Conservation (phyloP, 1,139 yeast genomes). For the Hemisphaericaspora xylofermentans region DNA sequence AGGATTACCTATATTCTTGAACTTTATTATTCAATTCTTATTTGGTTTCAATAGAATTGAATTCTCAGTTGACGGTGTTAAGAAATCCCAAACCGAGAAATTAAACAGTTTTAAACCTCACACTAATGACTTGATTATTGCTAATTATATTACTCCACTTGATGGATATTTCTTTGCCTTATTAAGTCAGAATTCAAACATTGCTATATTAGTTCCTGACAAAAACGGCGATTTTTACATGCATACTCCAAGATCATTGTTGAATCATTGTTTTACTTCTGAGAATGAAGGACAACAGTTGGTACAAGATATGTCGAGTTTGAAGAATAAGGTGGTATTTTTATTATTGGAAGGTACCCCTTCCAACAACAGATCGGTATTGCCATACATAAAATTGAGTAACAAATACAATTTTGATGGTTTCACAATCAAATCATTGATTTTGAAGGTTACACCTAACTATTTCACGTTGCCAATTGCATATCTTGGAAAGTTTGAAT, state of each 20-base stretch:
- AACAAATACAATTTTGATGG: constrained; percentile 18
- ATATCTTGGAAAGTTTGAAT: constrained; percentile 17
- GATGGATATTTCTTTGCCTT: constrained; percentile 39
- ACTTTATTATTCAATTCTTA: constrained; percentile 17
- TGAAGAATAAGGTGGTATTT: constrained; percentile 39
- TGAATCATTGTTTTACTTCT: constrained; percentile 30
- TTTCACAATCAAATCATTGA: constrained; percentile 40
- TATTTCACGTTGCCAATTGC: constrained; percentile 38
- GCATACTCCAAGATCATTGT: constrained; percentile 36
- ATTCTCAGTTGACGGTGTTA: constrained; percentile 51
- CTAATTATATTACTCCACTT: constrained; percentile 57
- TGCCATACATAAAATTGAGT: constrained; percentile 40
- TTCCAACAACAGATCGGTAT: constrained; percentile 59
- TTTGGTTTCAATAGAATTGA: constrained; percentile 35
- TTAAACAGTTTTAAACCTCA: constrained; percentile 40
- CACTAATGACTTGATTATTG: constrained; percentile 43
- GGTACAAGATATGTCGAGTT: constrained; percentile 20
- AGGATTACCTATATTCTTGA: constrained; percentile 17
- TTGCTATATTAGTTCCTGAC: constrained; percentile 47
- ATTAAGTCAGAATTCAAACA: constrained; percentile 17
- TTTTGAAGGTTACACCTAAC: constrained; percentile 41
- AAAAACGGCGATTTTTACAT: constrained; percentile 33
- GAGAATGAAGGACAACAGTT: constrained; percentile 14
- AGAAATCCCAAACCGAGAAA: constrained; percentile 37
- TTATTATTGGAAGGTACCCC: constrained; percentile 69